Evolutionary conservation across 768 basidiomycete species (phyloP).

Genomic region (Amanita polypyramis): DNA sequence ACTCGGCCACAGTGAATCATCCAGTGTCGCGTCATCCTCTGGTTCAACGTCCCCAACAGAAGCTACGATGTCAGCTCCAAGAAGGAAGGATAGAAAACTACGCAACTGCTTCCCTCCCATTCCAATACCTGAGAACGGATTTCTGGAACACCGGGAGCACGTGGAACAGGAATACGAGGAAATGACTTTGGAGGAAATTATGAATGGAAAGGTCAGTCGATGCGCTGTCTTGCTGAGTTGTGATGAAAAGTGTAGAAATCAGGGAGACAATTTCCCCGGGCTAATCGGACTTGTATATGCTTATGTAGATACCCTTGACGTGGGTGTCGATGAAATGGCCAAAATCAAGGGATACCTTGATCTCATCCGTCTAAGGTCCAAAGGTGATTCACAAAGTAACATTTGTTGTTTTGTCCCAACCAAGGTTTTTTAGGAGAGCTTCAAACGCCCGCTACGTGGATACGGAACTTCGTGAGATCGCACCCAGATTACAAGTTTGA

Average conservation of each 20-base stretch:
- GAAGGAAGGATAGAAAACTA: constrained; percentile 52
- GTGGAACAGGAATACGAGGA: constrained; percentile 84
- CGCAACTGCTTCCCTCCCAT: constrained; percentile 62
- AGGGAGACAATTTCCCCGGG: constrained; percentile 67
- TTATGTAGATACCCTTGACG: constrained; percentile 81
- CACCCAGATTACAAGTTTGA: constrained; percentile 91
- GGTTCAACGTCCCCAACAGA: constrained; percentile 27
- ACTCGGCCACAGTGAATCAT: constrained; percentile 29
- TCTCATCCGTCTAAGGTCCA: constrained; percentile 65
- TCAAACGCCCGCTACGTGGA: constrained; percentile 86
- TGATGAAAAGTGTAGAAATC: background rate
- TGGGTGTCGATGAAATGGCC: constrained; percentile 44
- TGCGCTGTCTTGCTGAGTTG: background rate
- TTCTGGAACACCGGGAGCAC: constrained; percentile 21
- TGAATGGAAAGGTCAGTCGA: constrained; percentile 74
- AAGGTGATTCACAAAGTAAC: constrained; percentile 37
- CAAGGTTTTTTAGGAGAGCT: constrained; percentile 46
- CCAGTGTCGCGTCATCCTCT: constrained; percentile 38
- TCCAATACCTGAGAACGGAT: constrained; percentile 41
- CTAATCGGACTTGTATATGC: constrained; percentile 71
- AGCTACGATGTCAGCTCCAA: constrained; percentile 14
- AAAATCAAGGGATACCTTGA: constrained; percentile 73
- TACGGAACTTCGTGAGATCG: constrained; percentile 79
- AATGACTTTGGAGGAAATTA: constrained; percentile 86
- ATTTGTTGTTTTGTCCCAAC: constrained; percentile 4